Evolutionary conservation across 768 basidiomycete species (phyloP), one percentile per base, ranked within the genome.

Genomic region (Galerina sulciceps): DNA sequence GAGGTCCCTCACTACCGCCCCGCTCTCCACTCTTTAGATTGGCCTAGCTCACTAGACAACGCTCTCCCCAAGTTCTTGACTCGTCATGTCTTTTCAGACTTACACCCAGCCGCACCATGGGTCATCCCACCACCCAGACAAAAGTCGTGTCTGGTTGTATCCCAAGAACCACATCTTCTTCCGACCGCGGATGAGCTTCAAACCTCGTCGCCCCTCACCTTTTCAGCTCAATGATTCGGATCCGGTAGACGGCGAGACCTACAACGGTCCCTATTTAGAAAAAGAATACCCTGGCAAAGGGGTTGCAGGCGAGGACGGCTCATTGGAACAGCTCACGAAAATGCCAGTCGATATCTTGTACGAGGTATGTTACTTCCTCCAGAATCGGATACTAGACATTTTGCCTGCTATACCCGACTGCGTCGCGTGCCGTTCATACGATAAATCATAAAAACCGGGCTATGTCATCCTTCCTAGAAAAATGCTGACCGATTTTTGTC

Each of bases 261-360:
- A 15, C 31, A 31, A 38, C 17, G 26, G 20, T 13, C 11, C 37
- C 22, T 45, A 45, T 15, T 31, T 34, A n/a, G 35, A 47, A 17
- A 54, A 55, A 17, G 45, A 40, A 10, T 48, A 41, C 42, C 18
- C 57, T 37, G 45, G 36, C 15, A 10, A 26, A 6, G 49, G 40
- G 11, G 22, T 53, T 22, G 22, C 37, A 23, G 58, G 58, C n/a
- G 64, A 60, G n/a, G 56, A 51, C 15, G 49, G 49, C 18, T 51
- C 61, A 9, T 57, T 71, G 11, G 55, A 64, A 40, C 48, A 35
- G 48, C 53, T 72, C 14, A 60, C 60, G 8, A 50, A 50, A 26
- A 54, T 70, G 57, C 74, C 72, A 15, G 53, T 73, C 10, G 77
- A 78, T 51, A 61, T 78, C 38, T 50, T 77, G 15, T 65, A 65